Base-by-base conservation (phyloP, 23 red algal species). In the Gracilaria vermiculophylla region DNA sequence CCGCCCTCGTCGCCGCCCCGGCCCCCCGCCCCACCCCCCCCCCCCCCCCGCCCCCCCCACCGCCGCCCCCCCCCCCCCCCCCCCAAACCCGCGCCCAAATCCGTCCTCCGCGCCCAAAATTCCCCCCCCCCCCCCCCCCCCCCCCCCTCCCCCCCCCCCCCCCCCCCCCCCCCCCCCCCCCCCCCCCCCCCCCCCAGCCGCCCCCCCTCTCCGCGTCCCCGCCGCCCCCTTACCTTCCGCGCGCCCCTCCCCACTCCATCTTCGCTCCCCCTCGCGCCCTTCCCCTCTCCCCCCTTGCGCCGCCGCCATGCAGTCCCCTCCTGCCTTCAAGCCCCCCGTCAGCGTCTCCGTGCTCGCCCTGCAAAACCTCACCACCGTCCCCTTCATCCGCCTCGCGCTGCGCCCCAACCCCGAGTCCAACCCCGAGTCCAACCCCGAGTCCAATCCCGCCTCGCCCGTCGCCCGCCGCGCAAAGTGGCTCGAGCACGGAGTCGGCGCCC, bases 281-380 rank as follows among this genome's bases (percentile, higher is more conserved):
- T n/a, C n/a, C n/a, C n/a, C n/a, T n/a, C 55, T 7, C 19, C 19
- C 27, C 62, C 81, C 29, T 48, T 33, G 23, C 62, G 23, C 29
- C 81, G 41, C 14, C 81, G 37, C 50, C n/a, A 69, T 52, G 51
- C 75, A 55, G 47, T 42, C 75, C 12, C 75, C 51, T 40, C 31
- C 15, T 1, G 23, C 48, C 29, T 83, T 66, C 47, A 60, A 62
- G 5, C 79, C 79, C 37, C 49, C 54, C 79, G 79, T 83, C 16
- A 72, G 62, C 53, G 84, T 88, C 66, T 65, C 69, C 52, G 66
- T 52, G 17, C 37, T 88, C 33, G 70, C 84, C 45, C 70, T 88
- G 28, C 36, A 58, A 23, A 88, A 88, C 54, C 84, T 88, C 58
- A 51, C 50, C 69, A 45, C 49, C 1, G 40, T 88, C 52, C 69